Base-by-base conservation (phyloP, 148 eudicot species). In the Vaccinium myrtillus region DNA sequence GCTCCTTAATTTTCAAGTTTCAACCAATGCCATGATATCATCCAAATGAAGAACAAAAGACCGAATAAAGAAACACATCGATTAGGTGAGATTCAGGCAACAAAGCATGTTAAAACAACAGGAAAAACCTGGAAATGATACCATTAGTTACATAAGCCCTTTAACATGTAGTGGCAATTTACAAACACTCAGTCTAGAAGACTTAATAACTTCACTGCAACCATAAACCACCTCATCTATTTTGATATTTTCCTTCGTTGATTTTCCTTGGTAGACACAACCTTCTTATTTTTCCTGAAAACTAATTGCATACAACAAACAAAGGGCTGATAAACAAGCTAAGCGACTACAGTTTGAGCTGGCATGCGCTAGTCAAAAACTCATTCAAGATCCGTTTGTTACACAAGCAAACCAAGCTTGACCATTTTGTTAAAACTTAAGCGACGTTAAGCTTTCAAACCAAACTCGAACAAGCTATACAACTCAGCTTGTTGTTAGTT, bases 191-290 rank as follows among this genome's bases (percentile, higher is more conserved):
- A 1, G 43, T 27, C 2, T 23, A 51, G 43, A 23, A 18, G 61
- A 25, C 19, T 14, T 13, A 21, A 50, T 11, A 50, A 48, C 27
- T 10, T 27, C 51, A n/a, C 32, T 49, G 15, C n/a, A 3, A 77
- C 36, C 79, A 77, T 77, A 10, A 49, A 77, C 79, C 36, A 78
- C 61, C 80, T 25, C 19, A 53, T 10, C 51, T 19, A 78, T 23
- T 51, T 73, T 18, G 11, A 16, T 8, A 49, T 74, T 25, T 23
- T 51, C 51, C 63, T 51, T 5, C 0, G 8, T 58, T 58, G 69
- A 63, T 50, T 21, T 18, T 53, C n/a, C 19, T 4, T 1, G 16
- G 55, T 10, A 23, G 79, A 30, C 6, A 50, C 21, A 14, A 5
- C 49, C 3, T 27, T 81, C 9, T 1, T 59, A 13, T 23, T 82